Conservation (phyloP, 257 asterid genomes). For the Solanum dulcamara region DNA sequence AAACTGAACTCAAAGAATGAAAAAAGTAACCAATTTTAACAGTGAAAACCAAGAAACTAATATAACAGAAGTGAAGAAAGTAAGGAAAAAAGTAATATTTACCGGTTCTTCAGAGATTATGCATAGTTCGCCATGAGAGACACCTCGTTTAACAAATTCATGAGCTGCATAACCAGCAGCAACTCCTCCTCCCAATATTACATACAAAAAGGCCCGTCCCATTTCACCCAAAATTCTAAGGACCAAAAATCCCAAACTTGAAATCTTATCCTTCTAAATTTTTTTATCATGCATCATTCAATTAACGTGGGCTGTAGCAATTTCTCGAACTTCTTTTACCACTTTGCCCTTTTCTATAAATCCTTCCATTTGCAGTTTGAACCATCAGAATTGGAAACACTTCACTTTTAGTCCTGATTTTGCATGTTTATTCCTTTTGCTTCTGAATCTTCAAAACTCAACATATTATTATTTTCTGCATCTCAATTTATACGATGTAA, state of each 20-base stretch:
- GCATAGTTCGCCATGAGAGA: slow-evolving; percentile 82
- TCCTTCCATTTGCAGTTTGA: not conserved
- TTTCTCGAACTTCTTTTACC: not conserved
- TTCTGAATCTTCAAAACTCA: not conserved
- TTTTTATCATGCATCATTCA: not conserved
- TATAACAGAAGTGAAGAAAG: not conserved
- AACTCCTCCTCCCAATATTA: slow-evolving; percentile 89
- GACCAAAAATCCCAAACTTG: not conserved
- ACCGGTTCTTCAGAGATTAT: slow-evolving; percentile 92
- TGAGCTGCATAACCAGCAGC: slow-evolving; percentile 92
- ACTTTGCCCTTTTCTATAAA: not conserved
- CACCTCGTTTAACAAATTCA: slow-evolving; percentile 71
- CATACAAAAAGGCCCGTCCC: slow-evolving; percentile 96
- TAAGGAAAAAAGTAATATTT: not conserved
- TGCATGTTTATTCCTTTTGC: not conserved
- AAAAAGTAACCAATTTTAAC: not conserved
- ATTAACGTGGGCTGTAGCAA: not conserved
- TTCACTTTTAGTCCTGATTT: not conserved
- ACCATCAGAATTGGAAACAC: not conserved
- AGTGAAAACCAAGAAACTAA: not conserved
- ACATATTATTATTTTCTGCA: no score
- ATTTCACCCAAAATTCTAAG: slow-evolving; percentile 11
- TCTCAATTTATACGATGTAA: no score
- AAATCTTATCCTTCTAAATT: not conserved
- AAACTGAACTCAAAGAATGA: not conserved